Percentiles rank a stretch among this genome's conserved stretches.
These are phyloP conservation scores for Nemophila menziesii DNA, from an alignment of 257 asterid genomes.

Conservation along the genomic window DNA sequence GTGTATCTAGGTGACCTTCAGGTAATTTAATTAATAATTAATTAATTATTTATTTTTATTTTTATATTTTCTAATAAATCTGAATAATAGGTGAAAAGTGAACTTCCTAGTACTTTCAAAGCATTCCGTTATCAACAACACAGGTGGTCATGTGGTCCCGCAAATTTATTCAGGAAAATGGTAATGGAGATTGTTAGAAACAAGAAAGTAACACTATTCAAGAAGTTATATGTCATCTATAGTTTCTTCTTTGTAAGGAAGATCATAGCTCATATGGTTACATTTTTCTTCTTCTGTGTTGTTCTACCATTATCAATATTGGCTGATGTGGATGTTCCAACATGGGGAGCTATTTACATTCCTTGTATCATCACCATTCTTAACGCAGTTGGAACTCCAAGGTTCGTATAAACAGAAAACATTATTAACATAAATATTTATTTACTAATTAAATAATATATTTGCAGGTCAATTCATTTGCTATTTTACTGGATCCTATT, in stretches of 20 bases:
- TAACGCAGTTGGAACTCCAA: conserved; percentile 90
- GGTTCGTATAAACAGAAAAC: conserved; percentile 23
- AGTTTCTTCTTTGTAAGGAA: conserved; percentile 97
- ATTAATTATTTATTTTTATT: too few species aligned
- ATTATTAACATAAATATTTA: too few species aligned
- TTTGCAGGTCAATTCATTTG: conserved; percentile 72
- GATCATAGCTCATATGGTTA: conserved; percentile 85
- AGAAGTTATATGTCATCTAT: conserved; percentile 89
- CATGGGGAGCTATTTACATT: conserved; percentile 82
- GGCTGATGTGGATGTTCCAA: conserved; percentile 42
- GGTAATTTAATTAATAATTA: conserved; percentile 26
- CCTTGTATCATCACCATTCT: conserved; percentile 82
- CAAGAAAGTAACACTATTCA: conserved; percentile 75
- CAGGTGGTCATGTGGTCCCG: conserved; percentile 98
- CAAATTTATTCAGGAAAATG: conserved; percentile 88
- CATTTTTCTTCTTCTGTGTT: conserved; percentile 50
- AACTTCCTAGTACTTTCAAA: conserved; percentile 88
- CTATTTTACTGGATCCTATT: conserved; percentile 93
- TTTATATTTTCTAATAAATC: too few species aligned
- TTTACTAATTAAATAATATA: too few species aligned
- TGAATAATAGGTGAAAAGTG: conserved; percentile 71
- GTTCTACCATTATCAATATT: conserved; percentile 36
- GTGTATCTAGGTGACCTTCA: conserved; percentile 83
- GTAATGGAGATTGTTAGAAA: conserved; percentile 63
- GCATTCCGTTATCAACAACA: conserved; percentile 96